Base-by-base conservation (phyloP, 23 red algal species). In the Gracilariopsis chorda region DNA sequence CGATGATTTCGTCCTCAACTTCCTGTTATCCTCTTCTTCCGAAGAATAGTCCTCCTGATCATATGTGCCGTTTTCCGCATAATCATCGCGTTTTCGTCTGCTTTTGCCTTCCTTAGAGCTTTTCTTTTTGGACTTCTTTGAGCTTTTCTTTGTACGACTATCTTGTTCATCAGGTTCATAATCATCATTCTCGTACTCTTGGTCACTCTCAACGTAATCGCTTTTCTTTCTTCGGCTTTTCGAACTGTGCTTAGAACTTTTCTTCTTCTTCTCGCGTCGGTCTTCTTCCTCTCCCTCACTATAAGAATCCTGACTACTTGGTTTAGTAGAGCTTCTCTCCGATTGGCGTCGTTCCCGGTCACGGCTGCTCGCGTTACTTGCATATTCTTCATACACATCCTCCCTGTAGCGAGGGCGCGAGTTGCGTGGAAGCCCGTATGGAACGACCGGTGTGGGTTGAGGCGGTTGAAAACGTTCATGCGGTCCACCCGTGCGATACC, bases 351-450 rank as follows among this genome's bases (percentile, higher is more conserved):
- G 67, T 24, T 73, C 67, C 20, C 67, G 67, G 47, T 73, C 67
- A 23, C 67, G 67, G 28, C 67, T 73, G 28, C 67, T 73, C 17
- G 67, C 36, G 28, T 73, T 73, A 35, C 67, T 73, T 43, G 62
- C 82, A 74, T 87, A 87, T 55, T 87, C 82, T 52, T 87, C 82
- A 33, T 87, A 87, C 13, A 37, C 53, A 10, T 70, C 65, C 48
- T 74, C 82, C 25, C 60, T 42, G 47, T 87, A 87, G 14, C 82
- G 48, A 14, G 46, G 9, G 3, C 62, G 82, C 7, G 62, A 24
- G 72, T 37, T 74, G 17, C 82, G 82, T 1, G 59, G 40, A 87
- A 72, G 36, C n/a, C 62, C 60, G 42, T 87, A 87, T 28, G 59
- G 82, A 21, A 63, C 64, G 20, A 87, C 82, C 33, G 59, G 82